Evolutionary conservation across 2,329 filamentous ascomycete species (phyloP), one percentile per base, ranked within the genome.

Genomic region (Fusarium succisae): DNA sequence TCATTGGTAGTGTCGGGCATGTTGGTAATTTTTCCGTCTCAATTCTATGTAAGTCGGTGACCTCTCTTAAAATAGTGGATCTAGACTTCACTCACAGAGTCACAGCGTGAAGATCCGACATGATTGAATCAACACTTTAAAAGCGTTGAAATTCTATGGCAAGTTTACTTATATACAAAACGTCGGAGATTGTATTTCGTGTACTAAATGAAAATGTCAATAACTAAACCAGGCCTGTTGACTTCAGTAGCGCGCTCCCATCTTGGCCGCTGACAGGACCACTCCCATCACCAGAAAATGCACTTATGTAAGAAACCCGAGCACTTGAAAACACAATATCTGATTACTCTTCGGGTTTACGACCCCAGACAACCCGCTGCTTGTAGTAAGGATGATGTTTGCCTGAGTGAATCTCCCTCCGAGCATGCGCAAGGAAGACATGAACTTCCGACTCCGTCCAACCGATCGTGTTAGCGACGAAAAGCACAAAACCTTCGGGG

Each of bases 391-490:
- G 53, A 38, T 68, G 65, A 1, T 62, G 35, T 7, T 68, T 68
- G 1, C 65, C 65, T 0, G 65, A 68, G 3, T 68, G 18, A 18
- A 68, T 48, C 35, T 68, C 65, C 13, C 20, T 35, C 5, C 65
- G 64, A 24, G 39, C 54, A 24, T 68, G 65, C 6, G 65, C 65
- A 32, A 68, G 54, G 18, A 26, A 68, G 9, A 68, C 54, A 9
- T 68, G 65, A 2, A 68, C 53, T 18, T 68, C 54, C 1, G 63
- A 41, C 18, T 67, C 65, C 3, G 35, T 30, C 65, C 65, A 68
- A 4, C 65, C 65, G 6, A 68, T 68, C 0, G 65, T 68, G 6
- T 68, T 68, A 1, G 65, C 65, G 4, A 68, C 65, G 18, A 68
- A 68, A 14, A 68, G 63, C 18, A 68, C 63, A 13, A 68, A 47